Evolutionary conservation across 2,329 filamentous ascomycete species (phyloP).

Genomic region (Claviceps maximensis): DNA sequence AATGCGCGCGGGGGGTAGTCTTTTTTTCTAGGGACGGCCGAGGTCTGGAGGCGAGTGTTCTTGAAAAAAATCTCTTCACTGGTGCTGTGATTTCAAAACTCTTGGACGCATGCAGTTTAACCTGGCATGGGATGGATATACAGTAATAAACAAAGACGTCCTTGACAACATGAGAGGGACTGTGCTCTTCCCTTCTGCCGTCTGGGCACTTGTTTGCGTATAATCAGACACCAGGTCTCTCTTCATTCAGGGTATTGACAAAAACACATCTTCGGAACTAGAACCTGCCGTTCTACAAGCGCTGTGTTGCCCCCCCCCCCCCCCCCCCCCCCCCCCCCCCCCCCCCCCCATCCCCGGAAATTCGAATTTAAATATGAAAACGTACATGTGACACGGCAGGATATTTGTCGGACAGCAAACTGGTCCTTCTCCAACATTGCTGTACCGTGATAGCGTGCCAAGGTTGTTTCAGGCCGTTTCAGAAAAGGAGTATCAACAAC

Average conservation of each 20-base stretch:
- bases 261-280: not conserved
- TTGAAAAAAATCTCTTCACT: not conserved
- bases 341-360: no score
- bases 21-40: not conserved
- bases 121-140: constrained; percentile 3
- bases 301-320: not conserved
- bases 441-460: not conserved
- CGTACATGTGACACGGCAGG: not conserved
- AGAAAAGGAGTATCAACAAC: not conserved
- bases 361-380: no score
- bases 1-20: no score
- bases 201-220: not conserved
- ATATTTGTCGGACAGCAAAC: not conserved
- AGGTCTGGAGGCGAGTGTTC: not conserved
- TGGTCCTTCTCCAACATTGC: no score
- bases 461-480: not conserved
- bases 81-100: not conserved
- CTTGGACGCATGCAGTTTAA: constrained; percentile 5
- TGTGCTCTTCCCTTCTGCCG: no score
- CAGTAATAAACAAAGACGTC: not conserved
- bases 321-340: no score
- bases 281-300: not conserved
- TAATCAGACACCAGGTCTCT: not conserved
- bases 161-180: no score
- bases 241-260: not conserved